Conservation (phyloP, 108 stramenopile genomes). For the Cylindrotheca fusiformis region DNA sequence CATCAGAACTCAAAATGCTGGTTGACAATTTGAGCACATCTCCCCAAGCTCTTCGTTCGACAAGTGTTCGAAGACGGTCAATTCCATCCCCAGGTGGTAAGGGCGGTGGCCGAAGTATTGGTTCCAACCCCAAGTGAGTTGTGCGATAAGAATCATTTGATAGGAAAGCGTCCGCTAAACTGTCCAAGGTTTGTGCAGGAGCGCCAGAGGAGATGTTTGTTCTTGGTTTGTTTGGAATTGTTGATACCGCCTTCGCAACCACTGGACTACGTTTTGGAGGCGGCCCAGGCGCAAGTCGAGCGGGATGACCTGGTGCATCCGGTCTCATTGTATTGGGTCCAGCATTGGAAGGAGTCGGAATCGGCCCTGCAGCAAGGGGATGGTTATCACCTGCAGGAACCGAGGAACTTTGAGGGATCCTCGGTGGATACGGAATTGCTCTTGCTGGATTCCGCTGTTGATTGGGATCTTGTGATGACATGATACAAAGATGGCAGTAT, state of each 20-base stretch:
- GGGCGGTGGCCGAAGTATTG: slow-evolving; percentile 30
- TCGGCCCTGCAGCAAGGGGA: slow-evolving; percentile 10
- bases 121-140: slow-evolving; percentile 6
- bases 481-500: no score
- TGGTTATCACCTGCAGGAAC: slow-evolving; percentile 35
- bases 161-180: slow-evolving; percentile 44
- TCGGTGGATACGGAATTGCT: no score
- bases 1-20: slow-evolving; percentile 21
- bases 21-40: slow-evolving; percentile 59
- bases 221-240: not conserved
- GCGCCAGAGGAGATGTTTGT: not conserved
- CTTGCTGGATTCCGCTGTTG: no score
- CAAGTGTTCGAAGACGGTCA: slow-evolving; percentile 38
- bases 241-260: not conserved
- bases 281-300: not conserved
- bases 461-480: no score
- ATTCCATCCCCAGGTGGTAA: slow-evolving; percentile 33
- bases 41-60: slow-evolving; percentile 71
- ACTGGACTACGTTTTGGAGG: slow-evolving; percentile 1
- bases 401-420: not conserved
- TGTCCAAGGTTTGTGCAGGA: slow-evolving; percentile 23
- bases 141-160: slow-evolving; percentile 29
- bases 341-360: not conserved
- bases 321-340: not conserved
- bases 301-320: not conserved